Evolutionary conservation across 257 asterid genomes (phyloP).

Genomic region (Verbena officinalis): DNA sequence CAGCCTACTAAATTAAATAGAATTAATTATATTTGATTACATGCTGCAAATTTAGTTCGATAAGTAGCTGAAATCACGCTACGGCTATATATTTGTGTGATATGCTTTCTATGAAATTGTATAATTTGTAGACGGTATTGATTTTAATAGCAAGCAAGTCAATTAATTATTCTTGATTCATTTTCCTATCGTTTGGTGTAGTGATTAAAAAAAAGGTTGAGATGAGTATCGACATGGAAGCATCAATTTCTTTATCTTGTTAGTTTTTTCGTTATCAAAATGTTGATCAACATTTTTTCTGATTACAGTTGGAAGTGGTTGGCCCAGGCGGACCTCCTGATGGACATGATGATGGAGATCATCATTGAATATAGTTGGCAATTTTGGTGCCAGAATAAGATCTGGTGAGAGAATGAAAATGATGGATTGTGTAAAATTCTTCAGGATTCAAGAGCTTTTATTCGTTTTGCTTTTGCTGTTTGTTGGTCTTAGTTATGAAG

Average conservation of each 20-base stretch:
- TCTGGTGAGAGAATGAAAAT: slow-evolving; percentile 39
- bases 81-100: neutral
- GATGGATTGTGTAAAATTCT: slow-evolving; percentile 47
- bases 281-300: neutral
- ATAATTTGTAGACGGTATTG: neutral
- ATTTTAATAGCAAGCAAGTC: neutral
- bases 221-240: neutral
- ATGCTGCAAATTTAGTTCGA: neutral
- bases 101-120: no score
- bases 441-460: slow-evolving; percentile 42
- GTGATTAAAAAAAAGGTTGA: neutral
- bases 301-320: slow-evolving; percentile 81
- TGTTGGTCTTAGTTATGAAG: slow-evolving; percentile 14
- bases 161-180: neutral
- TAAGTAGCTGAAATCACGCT: slow-evolving; percentile 2
- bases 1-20: neutral
- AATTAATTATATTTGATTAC: neutral
- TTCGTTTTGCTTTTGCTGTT: slow-evolving; percentile 37
- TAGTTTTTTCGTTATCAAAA: neutral
- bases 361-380: slow-evolving; percentile 47
- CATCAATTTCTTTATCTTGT: neutral
- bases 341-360: slow-evolving; percentile 57
- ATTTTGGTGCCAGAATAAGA: slow-evolving; percentile 49
- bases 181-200: neutral
- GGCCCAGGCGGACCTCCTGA: slow-evolving; percentile 93